These are phyloP conservation scores for Lunasporangiospora selenospora DNA, from an alignment of 192 early-diverging fungal species.

Conservation along the genomic window DNA sequence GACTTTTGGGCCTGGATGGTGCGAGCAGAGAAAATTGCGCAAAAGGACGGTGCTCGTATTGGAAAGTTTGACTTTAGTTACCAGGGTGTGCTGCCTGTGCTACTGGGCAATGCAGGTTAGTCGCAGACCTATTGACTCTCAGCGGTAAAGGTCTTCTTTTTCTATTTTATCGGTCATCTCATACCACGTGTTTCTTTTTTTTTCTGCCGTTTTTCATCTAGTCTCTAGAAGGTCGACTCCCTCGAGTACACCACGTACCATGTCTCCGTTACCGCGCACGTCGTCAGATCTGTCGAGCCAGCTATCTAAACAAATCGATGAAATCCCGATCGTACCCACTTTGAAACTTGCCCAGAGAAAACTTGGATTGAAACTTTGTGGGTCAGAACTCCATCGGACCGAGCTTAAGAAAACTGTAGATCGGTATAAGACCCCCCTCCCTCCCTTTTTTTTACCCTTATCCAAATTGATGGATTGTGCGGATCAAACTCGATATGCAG, in stretches of 20 bases:
- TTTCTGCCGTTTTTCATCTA: background rate
- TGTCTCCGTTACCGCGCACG: slow-evolving; percentile 26
- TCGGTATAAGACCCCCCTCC: slow-evolving; percentile 24
- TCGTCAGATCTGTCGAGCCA: slow-evolving; percentile 28
- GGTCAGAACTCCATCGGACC: slow-evolving; percentile 54
- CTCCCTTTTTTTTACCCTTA: slow-evolving; percentile 57
- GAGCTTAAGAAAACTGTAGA: slow-evolving; percentile 54
- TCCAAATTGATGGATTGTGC: slow-evolving; percentile 54
- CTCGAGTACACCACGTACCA: slow-evolving; percentile 45
- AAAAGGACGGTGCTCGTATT: slow-evolving; percentile 47
- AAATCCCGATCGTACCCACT: slow-evolving; percentile 54
- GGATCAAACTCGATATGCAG: slow-evolving; percentile 8
- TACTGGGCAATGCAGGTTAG: slow-evolving; percentile 36
- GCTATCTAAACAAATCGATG: slow-evolving; percentile 35
- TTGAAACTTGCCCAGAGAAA: slow-evolving; percentile 55
- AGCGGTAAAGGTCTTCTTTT: background rate
- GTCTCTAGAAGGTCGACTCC: slow-evolving; percentile 46
- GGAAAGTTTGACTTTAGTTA: slow-evolving; percentile 61
- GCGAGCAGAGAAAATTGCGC: slow-evolving; percentile 51
- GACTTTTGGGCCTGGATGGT: slow-evolving; percentile 63
- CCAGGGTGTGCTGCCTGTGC: slow-evolving; percentile 57
- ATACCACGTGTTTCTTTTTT: too few species aligned
- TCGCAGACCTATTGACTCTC: background rate
- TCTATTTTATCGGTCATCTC: slow-evolving; percentile 6
- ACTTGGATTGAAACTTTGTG: slow-evolving; percentile 56